Conservation (phyloP, 2,329 filamentous ascomycete genomes). For the Sporothrix sp. region DNA sequence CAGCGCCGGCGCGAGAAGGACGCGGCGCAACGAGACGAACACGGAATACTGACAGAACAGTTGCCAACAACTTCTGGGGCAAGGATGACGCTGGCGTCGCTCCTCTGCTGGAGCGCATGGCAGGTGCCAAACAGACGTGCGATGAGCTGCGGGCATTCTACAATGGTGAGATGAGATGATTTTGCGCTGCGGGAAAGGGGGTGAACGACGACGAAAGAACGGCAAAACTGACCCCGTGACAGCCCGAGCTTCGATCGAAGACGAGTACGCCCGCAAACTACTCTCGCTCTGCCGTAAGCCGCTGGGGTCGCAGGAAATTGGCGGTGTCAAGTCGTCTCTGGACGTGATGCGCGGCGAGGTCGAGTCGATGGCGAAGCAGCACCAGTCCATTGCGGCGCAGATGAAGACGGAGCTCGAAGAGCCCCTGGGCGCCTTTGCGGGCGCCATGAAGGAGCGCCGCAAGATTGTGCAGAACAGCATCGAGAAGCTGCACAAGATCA, state of each 20-base stretch:
- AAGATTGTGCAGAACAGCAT: slow-evolving; percentile 94
- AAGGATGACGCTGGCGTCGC: slow-evolving; percentile 95
- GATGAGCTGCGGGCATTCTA: slow-evolving; percentile 94
- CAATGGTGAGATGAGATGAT: slow-evolving; percentile 42
- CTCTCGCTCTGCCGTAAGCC: slow-evolving; percentile 78
- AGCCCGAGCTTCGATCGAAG: slow-evolving; percentile 89
- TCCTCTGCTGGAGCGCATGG: slow-evolving; percentile 89
- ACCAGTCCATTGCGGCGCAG: slow-evolving; percentile 79
- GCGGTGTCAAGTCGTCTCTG: slow-evolving; percentile 72
- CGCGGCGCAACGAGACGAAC: too few relatives aligned
- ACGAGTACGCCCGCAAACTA: slow-evolving; percentile 89
- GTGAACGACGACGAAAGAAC: not conserved
- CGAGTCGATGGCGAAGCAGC: slow-evolving; percentile 88
- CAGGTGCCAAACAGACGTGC: slow-evolving; percentile 83
- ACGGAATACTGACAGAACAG: slow-evolving; percentile 32
- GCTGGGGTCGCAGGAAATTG: slow-evolving; percentile 77
- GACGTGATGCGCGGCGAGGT: slow-evolving; percentile 84
- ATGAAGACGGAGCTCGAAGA: slow-evolving; percentile 97
- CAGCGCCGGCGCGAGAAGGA: not conserved
- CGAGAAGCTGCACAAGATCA: slow-evolving; percentile 87
- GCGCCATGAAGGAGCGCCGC: slow-evolving; percentile 88
- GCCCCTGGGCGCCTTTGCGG: slow-evolving; percentile 80
- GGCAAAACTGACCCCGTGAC: not conserved
- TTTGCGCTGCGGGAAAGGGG: not conserved
- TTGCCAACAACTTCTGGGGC: slow-evolving; percentile 99